Percentiles rank a stretch among this genome's conserved stretches.
These are phyloP conservation scores for Lasiodiplodia sp. DNA, from an alignment of 2,329 filamentous ascomycete genomes.

Conservation along the genomic window DNA sequence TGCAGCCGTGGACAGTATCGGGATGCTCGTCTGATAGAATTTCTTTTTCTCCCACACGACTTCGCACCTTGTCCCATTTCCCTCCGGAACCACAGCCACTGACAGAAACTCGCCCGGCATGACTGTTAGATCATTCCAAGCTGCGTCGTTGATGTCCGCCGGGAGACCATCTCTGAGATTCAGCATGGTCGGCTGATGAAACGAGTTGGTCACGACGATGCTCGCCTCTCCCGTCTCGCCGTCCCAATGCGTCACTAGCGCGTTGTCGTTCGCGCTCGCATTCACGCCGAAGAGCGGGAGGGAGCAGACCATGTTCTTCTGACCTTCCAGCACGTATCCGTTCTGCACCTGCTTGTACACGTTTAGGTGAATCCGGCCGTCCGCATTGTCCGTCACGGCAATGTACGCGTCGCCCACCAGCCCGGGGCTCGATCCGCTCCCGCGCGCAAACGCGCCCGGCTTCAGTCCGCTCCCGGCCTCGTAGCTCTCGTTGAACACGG, in stretches of 20 bases:
- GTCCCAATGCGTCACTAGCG: constrained; percentile 2
- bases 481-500: constrained; percentile 5
- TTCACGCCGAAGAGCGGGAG: neutral
- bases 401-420: constrained; percentile 9
- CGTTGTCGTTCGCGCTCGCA: constrained; percentile 2
- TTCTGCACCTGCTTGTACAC: neutral
- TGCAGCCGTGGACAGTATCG: neutral
- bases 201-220: neutral
- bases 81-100: neutral
- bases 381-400: constrained; percentile 10
- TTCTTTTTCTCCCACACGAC: neutral
- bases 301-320: neutral
- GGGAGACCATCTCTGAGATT: neutral
- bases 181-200: neutral
- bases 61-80: neutral
- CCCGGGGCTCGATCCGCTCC: neutral
- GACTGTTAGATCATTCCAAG: neutral
- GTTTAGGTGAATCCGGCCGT: neutral
- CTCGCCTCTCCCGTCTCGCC: neutral
- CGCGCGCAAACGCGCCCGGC: neutral
- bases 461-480: neutral
- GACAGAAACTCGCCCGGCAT: too few relatives aligned
- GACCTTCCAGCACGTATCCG: neutral
- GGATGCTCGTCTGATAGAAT: neutral
- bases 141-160: neutral